These are phyloP conservation scores for Coemansia sp. DNA, from an alignment of 192 early-diverging fungal species.

Conservation along the genomic window DNA sequence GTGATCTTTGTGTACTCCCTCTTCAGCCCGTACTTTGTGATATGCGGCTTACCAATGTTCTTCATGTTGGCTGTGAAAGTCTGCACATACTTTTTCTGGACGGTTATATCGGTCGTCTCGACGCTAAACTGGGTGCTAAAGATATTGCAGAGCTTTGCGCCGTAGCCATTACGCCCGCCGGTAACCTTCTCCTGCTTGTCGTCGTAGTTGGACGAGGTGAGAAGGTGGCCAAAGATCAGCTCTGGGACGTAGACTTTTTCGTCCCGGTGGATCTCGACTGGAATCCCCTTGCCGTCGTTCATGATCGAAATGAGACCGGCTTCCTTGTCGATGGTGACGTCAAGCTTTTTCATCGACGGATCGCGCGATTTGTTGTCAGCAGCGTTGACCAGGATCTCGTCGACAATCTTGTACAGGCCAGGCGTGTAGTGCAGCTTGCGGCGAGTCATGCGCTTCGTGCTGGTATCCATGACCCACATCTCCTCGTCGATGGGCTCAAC, in stretches of 20 bases:
- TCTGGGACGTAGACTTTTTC: conserved; percentile 94
- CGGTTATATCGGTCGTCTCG: conserved; percentile 81
- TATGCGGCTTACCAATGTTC: conserved; percentile 70
- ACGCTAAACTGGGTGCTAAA: conserved; percentile 93
- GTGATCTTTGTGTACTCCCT: conserved; percentile 91
- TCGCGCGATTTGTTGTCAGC: conserved; percentile 95
- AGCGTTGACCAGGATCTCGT: conserved; percentile 98
- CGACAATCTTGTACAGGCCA: conserved; percentile 97
- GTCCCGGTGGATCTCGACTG: conserved; percentile 88
- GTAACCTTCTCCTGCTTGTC: conserved; percentile 93
- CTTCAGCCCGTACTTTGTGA: conserved; percentile 65
- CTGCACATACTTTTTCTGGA: conserved; percentile 79
- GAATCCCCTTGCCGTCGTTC: conserved; percentile 96
- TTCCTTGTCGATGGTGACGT: conserved; percentile 84
- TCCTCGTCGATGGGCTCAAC: conserved; percentile 76
- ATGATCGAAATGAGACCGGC: conserved; percentile 80
- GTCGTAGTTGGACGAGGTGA: conserved; percentile 98
- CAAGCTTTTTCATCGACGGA: conserved; percentile 80
- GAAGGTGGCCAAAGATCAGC: conserved; percentile 94
- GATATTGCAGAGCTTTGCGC: conserved; percentile 96
- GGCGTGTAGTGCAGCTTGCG: conserved; percentile 77
- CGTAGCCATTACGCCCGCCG: conserved; percentile 94
- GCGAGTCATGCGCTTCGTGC: conserved; percentile 62
- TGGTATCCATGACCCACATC: conserved; percentile 87
- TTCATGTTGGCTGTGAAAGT: conserved; percentile 92